These are phyloP conservation scores for Phytophthora chlamydospora DNA, from an alignment of 352 stramenopile genomes.

Conservation along the genomic window DNA sequence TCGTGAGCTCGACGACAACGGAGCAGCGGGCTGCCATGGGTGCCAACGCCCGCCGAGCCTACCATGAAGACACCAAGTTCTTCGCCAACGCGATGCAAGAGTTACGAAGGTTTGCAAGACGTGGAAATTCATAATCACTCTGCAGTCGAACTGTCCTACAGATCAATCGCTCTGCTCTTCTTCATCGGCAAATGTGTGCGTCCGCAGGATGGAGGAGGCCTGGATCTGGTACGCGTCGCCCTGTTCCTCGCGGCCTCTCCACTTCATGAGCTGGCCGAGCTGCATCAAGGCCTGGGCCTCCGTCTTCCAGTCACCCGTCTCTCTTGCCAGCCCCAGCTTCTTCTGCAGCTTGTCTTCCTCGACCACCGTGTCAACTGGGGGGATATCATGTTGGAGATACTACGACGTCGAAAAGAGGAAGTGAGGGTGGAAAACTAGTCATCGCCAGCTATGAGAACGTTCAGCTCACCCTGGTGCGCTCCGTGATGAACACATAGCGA, in stretches of 20 bases:
- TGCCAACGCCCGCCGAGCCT: conserved; percentile 36
- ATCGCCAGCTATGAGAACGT: background rate
- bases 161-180: conserved; percentile 28
- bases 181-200: conserved; percentile 57
- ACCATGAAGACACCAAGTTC: conserved; percentile 54
- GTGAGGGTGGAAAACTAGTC: background rate
- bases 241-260: conserved; percentile 54
- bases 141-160: background rate
- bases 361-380: conserved; percentile 70
- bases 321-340: conserved; percentile 49
- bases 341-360: conserved; percentile 77
- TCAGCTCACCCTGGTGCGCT: conserved; percentile 59
- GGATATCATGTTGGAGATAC: conserved; percentile 75
- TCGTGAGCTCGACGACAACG: conserved; percentile 32
- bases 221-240: conserved; percentile 60
- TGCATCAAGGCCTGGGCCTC: conserved; percentile 70
- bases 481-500: conserved; percentile 80
- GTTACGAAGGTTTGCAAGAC: conserved; percentile 36
- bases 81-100: conserved; percentile 51
- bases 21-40: conserved; percentile 40
- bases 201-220: conserved; percentile 55
- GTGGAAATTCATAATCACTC: conserved; percentile 4
- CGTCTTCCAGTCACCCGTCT: conserved; percentile 61
- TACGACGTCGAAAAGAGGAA: conserved; percentile 17
- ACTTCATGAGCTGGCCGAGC: conserved; percentile 81